phyloP scores from a whole-genome alignment of 306 rosid species.

The Albizia julibrissin region DNA sequence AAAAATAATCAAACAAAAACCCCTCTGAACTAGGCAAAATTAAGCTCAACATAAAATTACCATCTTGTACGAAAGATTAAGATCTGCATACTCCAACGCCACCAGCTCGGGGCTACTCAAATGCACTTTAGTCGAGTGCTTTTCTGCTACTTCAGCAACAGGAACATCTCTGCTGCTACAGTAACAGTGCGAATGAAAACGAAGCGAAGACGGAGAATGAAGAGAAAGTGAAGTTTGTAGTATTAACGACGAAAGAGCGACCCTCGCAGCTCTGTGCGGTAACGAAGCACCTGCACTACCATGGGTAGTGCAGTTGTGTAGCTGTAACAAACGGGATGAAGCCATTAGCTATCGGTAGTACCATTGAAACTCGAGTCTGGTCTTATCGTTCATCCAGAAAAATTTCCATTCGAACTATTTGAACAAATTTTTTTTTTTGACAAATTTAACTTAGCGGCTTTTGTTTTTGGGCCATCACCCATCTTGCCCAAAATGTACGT shows the following conservation, averaged over 20 bases:
- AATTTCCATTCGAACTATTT: too few relatives aligned
- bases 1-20: not conserved
- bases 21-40: not conserved
- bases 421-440: too few relatives aligned
- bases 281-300: not conserved
- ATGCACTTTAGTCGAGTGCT: conserved; percentile 14
- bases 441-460: too few relatives aligned
- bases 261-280: conserved; percentile 11
- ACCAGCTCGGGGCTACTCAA: conserved; percentile 71
- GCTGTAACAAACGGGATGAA: not conserved
- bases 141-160: conserved; percentile 21
- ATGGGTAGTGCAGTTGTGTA: not conserved
- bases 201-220: not conserved
- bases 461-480: too few relatives aligned
- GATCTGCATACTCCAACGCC: conserved; percentile 79
- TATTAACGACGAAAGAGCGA: conserved; percentile 13
- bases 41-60: not conserved
- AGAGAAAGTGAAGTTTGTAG: conserved; percentile 13
- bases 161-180: conserved; percentile 24
- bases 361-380: not conserved
- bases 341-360: not conserved
- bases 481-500: too few relatives aligned
- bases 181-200: conserved; percentile 19
- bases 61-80: conserved; percentile 65
- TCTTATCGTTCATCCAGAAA: not conserved